A percentile compares a stretch with the other conserved stretches of the same genome.
Evolutionary conservation across 2,329 filamentous ascomycete genomes (phyloP).

Genomic region (Tolypocladium tropicale): DNA sequence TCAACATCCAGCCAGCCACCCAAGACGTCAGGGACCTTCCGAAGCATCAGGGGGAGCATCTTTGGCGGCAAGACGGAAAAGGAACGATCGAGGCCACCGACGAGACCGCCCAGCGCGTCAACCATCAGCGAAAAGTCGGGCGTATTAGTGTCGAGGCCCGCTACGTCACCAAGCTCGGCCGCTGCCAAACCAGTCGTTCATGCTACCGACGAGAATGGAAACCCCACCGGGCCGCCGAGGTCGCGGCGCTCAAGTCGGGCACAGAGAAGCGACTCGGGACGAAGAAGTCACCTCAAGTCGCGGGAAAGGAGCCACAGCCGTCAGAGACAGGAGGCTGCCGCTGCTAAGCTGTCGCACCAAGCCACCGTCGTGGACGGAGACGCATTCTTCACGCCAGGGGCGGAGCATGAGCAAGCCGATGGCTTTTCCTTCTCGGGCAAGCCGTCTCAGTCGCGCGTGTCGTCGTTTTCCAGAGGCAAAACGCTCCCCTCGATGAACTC

Average conservation of each 20-base stretch:
- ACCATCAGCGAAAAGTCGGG: conserved; percentile 25
- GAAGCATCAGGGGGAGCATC: conserved; percentile 64
- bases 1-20: conserved; percentile 44
- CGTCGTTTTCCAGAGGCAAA: conserved; percentile 32
- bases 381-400: conserved; percentile 36
- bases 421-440: conserved; percentile 33
- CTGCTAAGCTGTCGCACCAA: conserved; percentile 25
- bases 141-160: conserved; percentile 16
- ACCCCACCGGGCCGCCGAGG: conserved; percentile 16
- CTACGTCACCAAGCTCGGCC: conserved; percentile 33
- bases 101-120: conserved; percentile 26
- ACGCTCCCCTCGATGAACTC: conserved; percentile 36
- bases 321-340: conserved; percentile 30
- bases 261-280: conserved; percentile 35
- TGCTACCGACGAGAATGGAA: conserved; percentile 56
- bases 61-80: conserved; percentile 52
- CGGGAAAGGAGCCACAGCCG: conserved; percentile 39
- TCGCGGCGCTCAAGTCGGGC: conserved; percentile 22
- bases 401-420: conserved; percentile 30
- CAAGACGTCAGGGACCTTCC: conserved; percentile 61
- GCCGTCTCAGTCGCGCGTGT: conserved; percentile 23
- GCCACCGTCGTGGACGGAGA: conserved; percentile 40
- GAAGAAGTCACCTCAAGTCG: conserved; percentile 43
- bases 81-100: conserved; percentile 33
- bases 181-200: conserved; percentile 60